Evolutionary conservation across 257 asterid genomes (phyloP).

Genomic region (Jacaranda copaia): DNA sequence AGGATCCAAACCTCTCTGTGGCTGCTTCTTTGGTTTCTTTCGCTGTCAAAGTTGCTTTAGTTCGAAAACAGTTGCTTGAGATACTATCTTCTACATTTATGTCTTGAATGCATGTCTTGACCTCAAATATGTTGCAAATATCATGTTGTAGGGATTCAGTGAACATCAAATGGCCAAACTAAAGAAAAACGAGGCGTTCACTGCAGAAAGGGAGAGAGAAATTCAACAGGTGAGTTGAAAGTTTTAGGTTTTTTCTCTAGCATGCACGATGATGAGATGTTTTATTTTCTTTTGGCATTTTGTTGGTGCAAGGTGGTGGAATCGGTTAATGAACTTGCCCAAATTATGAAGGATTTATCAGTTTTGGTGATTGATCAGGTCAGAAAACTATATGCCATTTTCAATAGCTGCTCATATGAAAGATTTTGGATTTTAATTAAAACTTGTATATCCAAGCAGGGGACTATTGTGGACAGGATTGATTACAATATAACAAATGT

Average conservation of each 20-base stretch:
- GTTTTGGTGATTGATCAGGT: conserved; percentile 99
- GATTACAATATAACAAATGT: conserved; percentile 94
- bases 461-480: conserved; percentile 96
- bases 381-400: conserved; percentile 39
- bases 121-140: conserved; percentile 27
- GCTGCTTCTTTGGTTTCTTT: conserved; percentile 12
- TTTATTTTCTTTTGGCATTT: conserved; percentile 13
- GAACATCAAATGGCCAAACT: conserved; percentile 90
- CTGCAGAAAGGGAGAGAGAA: conserved; percentile 92
- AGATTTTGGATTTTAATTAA: conserved; percentile 28
- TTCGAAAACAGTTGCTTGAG: not conserved
- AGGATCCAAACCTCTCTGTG: not conserved
- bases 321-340: conserved; percentile 94
- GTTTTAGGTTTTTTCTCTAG: conserved; percentile 28
- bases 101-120: conserved; percentile 29
- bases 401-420: conserved; percentile 27
- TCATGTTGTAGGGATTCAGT: conserved; percentile 71
- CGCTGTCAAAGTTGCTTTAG: conserved; percentile 10
- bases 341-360: conserved; percentile 98
- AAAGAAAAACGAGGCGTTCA: conserved; percentile 93
- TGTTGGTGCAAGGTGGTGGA: conserved; percentile 72
- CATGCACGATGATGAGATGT: conserved; percentile 7
- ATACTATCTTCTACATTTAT: conserved; percentile 19
- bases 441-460: conserved; percentile 66
- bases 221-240: conserved; percentile 69